These are phyloP conservation scores for Hortiboletus flavorubellus DNA, from an alignment of 768 basidiomycete species.

Conservation along the genomic window DNA sequence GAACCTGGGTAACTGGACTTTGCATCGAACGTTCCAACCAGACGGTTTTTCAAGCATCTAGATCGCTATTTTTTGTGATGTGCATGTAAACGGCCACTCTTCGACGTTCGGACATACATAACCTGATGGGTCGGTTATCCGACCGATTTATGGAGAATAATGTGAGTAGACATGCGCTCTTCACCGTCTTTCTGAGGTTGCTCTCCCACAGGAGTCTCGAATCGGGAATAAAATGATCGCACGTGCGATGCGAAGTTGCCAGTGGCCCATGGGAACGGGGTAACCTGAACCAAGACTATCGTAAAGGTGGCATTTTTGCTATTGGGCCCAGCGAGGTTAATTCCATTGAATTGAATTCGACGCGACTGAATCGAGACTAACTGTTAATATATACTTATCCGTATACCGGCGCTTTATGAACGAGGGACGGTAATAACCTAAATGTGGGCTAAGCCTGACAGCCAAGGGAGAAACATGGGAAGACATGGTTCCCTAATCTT, in stretches of 20 bases:
- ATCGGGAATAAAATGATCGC: too few relatives aligned
- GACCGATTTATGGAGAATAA: background rate
- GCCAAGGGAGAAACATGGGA: too few relatives aligned
- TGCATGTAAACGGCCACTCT: background rate
- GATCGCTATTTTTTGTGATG: background rate
- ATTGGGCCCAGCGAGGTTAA: conserved; percentile 7
- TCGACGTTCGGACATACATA: background rate
- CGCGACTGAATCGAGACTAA: background rate
- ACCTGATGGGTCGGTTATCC: background rate
- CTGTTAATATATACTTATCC: background rate
- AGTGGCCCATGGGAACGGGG: background rate
- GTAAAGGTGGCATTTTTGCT: background rate
- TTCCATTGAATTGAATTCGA: background rate
- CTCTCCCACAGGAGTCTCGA: too few relatives aligned
- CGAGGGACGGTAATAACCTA: background rate
- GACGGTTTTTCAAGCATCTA: background rate
- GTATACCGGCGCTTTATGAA: background rate
- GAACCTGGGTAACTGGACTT: background rate
- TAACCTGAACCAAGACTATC: background rate
- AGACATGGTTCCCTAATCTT: background rate
- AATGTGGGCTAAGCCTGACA: background rate
- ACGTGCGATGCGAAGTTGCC: background rate
- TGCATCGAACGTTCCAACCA: background rate
- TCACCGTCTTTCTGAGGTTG: background rate
- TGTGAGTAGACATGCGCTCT: background rate